Evolutionary conservation across 768 basidiomycete species (phyloP).

Genomic region (Suillus fuscotomentosus): DNA sequence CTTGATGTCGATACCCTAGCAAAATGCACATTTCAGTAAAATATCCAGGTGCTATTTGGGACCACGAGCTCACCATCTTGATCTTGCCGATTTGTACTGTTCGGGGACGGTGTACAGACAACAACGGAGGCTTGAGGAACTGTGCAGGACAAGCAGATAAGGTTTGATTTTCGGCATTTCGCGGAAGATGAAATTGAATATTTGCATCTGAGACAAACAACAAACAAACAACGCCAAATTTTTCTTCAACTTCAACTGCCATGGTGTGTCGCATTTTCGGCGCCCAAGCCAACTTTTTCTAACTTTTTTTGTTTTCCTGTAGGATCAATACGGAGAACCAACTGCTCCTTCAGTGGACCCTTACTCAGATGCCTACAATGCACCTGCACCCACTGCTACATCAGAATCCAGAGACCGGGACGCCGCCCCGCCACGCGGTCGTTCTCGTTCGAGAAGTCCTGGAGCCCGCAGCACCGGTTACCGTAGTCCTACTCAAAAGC

Average conservation of each 20-base stretch:
- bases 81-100: slow-evolving; percentile 57
- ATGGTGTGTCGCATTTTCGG: slow-evolving; percentile 54
- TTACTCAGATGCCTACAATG: slow-evolving; percentile 80
- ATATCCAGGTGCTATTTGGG: slow-evolving; percentile 22
- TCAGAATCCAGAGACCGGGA: slow-evolving; percentile 53
- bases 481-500: slow-evolving; percentile 56
- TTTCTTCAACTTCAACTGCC: slow-evolving; percentile 54
- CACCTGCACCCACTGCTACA: slow-evolving; percentile 47
- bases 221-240: slow-evolving; percentile 44
- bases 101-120: slow-evolving; percentile 40
- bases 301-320: slow-evolving; percentile 13
- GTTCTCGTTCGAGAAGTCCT: slow-evolving; percentile 76
- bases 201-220: slow-evolving; percentile 19
- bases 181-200: slow-evolving; percentile 28
- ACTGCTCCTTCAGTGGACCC: slow-evolving; percentile 66
- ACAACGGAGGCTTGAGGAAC: slow-evolving; percentile 59
- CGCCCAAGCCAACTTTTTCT: slow-evolving; percentile 5
- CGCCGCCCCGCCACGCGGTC: slow-evolving; percentile 53
- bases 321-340: slow-evolving; percentile 64
- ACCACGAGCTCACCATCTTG: slow-evolving; percentile 79
- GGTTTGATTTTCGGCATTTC: slow-evolving; percentile 26
- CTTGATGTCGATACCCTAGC: slow-evolving; percentile 92
- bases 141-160: slow-evolving; percentile 51
- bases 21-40: slow-evolving; percentile 14
- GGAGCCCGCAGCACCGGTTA: slow-evolving; percentile 43